These are phyloP conservation scores for Tuber calosporum DNA, from an alignment of 495 filamentous ascomycete genomes.

Conservation along the genomic window DNA sequence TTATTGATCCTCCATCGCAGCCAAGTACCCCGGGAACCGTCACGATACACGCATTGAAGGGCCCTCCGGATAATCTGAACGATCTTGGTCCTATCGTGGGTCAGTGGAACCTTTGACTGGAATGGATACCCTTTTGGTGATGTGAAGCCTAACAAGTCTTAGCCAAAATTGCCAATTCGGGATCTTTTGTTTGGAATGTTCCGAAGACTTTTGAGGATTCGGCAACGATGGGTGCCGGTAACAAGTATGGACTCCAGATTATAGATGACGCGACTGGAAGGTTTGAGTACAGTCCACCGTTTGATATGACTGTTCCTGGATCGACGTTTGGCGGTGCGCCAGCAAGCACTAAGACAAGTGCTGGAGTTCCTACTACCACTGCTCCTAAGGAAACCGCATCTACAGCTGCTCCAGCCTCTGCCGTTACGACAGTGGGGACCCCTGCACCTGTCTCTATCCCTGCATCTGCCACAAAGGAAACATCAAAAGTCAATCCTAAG, in stretches of 20 bases:
- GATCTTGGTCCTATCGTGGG: constrained; percentile 36
- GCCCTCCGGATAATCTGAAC: constrained; percentile 31
- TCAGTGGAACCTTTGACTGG: constrained; percentile 15
- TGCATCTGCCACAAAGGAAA: constrained; percentile 2
- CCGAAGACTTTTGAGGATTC: constrained; percentile 33
- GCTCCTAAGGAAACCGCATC: constrained; percentile 1
- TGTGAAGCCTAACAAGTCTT: constrained; percentile 8
- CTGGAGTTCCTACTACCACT: not conserved
- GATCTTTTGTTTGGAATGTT: constrained; percentile 34
- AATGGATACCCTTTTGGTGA: constrained; percentile 11
- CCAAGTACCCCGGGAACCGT: constrained; percentile 38
- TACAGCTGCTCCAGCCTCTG: not conserved
- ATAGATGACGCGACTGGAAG: constrained; percentile 35
- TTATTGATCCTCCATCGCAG: constrained; percentile 10
- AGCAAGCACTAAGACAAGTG: constrained; percentile 2
- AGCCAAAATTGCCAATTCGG: constrained; percentile 33
- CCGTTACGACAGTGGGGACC: not conserved
- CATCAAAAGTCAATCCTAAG: not conserved
- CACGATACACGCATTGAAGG: constrained; percentile 35
- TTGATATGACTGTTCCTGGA: constrained; percentile 31
- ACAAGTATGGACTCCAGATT: constrained; percentile 40
- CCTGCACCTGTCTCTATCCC: not conserved
- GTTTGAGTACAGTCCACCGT: constrained; percentile 39
- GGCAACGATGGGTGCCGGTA: constrained; percentile 27
- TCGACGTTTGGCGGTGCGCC: constrained; percentile 16